These are phyloP conservation scores for Aquilaria yunnanensis DNA, from an alignment of 345 rosid genomes.

Conservation along the genomic window DNA sequence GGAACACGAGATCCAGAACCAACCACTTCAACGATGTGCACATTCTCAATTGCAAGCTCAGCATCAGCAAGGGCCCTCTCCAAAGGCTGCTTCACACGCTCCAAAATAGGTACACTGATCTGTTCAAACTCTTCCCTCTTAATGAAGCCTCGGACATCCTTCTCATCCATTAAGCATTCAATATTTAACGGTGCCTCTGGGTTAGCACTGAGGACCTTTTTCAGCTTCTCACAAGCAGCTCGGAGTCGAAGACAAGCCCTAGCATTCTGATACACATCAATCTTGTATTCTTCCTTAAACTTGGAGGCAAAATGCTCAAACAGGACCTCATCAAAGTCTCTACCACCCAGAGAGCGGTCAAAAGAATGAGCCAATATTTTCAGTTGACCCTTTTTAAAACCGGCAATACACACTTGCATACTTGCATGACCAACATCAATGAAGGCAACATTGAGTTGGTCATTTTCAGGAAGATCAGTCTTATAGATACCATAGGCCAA, in stretches of 20 bases:
- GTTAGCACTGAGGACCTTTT: conserved; percentile 94
- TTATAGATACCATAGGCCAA: conserved; percentile 96
- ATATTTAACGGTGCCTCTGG: conserved; percentile 83
- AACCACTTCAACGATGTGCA: conserved; percentile 87
- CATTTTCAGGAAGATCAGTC: conserved; percentile 90
- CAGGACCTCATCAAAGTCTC: conserved; percentile 90
- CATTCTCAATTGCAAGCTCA: conserved; percentile 58
- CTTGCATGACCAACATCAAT: conserved; percentile 91
- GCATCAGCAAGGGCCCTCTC: conserved; percentile 91
- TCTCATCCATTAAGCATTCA: conserved; percentile 97
- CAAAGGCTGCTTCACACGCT: conserved; percentile 80
- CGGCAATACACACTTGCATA: conserved; percentile 98
- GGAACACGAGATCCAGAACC: conserved; percentile 94
- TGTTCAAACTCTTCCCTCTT: conserved; percentile 92
- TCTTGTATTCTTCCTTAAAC: conserved; percentile 84
- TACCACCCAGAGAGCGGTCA: conserved; percentile 82
- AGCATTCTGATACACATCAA: conserved; percentile 83
- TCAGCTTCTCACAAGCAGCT: conserved; percentile 84
- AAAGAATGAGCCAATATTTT: conserved; percentile 72
- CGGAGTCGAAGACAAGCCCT: conserved; percentile 84
- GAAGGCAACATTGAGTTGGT: conserved; percentile 77
- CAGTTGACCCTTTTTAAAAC: conserved; percentile 80
- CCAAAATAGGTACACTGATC: conserved; percentile 71
- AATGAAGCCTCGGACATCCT: conserved; percentile 80
- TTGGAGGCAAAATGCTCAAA: conserved; percentile 69